A percentile compares a stretch with the other conserved stretches of the same genome.
Conservation (phyloP, 2,329 filamentous ascomycete genomes). For the Chaetomium sp. region DNA sequence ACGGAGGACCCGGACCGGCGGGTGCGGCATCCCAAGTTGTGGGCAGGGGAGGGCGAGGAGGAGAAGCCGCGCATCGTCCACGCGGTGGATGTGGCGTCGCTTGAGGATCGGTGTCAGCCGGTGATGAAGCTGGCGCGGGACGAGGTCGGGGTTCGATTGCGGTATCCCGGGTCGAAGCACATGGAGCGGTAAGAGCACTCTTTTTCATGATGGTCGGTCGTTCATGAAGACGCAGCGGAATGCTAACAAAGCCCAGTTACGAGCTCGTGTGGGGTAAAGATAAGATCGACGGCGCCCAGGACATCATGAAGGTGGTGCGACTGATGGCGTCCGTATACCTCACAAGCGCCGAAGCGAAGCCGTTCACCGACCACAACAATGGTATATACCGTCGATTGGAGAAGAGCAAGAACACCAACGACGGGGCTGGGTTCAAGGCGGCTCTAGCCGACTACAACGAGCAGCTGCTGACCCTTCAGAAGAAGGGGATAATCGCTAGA, state of each 20-base stretch:
- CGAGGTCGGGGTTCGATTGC: conserved; percentile 59
- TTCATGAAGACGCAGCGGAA: not conserved
- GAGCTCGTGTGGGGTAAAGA: conserved; percentile 74
- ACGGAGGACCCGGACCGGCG: conserved; percentile 42
- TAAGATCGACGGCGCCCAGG: conserved; percentile 68
- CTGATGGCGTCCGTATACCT: conserved; percentile 72
- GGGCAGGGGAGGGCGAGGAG: conserved; percentile 30
- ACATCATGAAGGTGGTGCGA: conserved; percentile 64
- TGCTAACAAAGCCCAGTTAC: conserved; percentile 41
- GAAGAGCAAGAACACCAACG: conserved; percentile 59
- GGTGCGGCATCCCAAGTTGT: conserved; percentile 36
- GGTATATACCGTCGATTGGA: conserved; percentile 74
- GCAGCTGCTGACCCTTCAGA: conserved; percentile 57
- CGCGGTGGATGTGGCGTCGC: conserved; percentile 49
- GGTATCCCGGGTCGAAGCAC: conserved; percentile 65
- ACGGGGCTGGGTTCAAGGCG: conserved; percentile 61
- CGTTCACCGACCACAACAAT: conserved; percentile 63
- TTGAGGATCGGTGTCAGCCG: conserved; percentile 44
- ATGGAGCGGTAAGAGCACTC: conserved; percentile 25
- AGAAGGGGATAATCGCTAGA: conserved; percentile 63
- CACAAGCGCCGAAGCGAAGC: conserved; percentile 58
- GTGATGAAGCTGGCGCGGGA: conserved; percentile 44
- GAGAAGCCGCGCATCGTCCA: conserved; percentile 46
- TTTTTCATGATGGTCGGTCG: not conserved
- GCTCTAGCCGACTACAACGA: conserved; percentile 74